phyloP scores from a whole-genome alignment of 192 early-diverging fungal species.

The Coemansia sp. region DNA sequence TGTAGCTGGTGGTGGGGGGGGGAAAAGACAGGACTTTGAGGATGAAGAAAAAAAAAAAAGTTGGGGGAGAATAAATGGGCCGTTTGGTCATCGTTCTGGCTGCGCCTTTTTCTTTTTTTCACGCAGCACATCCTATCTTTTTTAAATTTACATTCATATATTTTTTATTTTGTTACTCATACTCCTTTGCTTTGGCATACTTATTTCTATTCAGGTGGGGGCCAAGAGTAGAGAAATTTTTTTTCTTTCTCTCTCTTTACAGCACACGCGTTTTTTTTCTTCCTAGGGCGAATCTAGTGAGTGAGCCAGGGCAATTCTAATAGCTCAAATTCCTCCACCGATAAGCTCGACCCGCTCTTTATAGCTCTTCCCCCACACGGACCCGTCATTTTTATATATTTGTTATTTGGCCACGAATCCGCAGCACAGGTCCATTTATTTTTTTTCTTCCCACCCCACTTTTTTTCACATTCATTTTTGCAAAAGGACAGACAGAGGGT shows the following conservation, averaged over 20 bases:
- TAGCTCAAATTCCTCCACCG: neutral
- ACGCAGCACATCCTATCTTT: conserved; percentile 11
- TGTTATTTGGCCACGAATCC: neutral
- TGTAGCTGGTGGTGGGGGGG: conserved; percentile 1
- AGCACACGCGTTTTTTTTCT: neutral
- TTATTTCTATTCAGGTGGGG: neutral
- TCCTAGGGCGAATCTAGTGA: neutral
- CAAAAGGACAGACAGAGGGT: neutral
- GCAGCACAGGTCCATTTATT: neutral
- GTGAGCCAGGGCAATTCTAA: neutral
- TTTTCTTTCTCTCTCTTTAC: neutral
- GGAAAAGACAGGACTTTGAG: neutral
- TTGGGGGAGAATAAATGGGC: conserved; percentile 3
- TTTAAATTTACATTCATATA: neutral
- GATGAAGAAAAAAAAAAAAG: conserved; percentile 5
- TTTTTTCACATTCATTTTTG: conserved; percentile 10
- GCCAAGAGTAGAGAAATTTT: neutral
- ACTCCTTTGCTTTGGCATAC: neutral
- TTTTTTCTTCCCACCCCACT: conserved; percentile 3
- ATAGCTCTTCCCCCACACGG: neutral
- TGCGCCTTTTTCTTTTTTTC: conserved; percentile 43
- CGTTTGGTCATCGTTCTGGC: conserved; percentile 14
- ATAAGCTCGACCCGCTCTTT: conserved; percentile 2
- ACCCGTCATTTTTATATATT: neutral
- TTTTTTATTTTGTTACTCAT: neutral